phyloP scores from a whole-genome alignment of 306 rosid species.

The Sindora glabra region DNA sequence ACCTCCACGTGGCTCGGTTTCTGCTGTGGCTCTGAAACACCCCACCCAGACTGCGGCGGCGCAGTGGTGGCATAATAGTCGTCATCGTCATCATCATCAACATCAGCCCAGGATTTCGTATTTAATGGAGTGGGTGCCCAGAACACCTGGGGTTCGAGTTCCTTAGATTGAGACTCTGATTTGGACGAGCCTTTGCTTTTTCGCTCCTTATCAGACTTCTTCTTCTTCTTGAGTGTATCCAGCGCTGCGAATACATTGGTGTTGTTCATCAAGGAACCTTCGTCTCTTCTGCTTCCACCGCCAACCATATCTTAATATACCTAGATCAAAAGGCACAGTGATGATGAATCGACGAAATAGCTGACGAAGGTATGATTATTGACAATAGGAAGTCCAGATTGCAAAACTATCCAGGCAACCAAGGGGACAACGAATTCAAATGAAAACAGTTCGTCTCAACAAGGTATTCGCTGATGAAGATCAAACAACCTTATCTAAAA shows the following conservation, averaged over 20 bases:
- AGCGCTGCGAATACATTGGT: slow-evolving; percentile 71
- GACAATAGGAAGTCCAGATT: no score
- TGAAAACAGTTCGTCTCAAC: no score
- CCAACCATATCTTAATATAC: slow-evolving; percentile 58
- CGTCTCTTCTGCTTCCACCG: slow-evolving; percentile 55
- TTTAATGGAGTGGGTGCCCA: slow-evolving; percentile 74
- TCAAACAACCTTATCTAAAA: no score
- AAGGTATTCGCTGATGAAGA: no score
- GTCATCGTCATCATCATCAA: slow-evolving; percentile 67
- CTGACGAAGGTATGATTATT: no score
- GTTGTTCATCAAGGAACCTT: slow-evolving; percentile 38
- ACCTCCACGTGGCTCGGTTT: no score
- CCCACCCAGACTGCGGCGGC: slow-evolving; percentile 50
- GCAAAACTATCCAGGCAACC: no score
- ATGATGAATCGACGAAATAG: no score
- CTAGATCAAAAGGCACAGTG: no score
- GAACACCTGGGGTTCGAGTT: no score
- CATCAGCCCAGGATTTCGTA: slow-evolving; percentile 62
- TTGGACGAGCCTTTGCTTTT: not conserved
- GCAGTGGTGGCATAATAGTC: slow-evolving; percentile 61
- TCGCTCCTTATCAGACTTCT: slow-evolving; percentile 34
- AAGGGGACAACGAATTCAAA: no score
- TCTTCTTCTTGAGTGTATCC: slow-evolving; percentile 66
- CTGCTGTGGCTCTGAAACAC: no score
- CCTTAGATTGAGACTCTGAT: slow-evolving; percentile 17